Evolutionary conservation across 2,329 filamentous ascomycete species (phyloP), one percentile per base, ranked within the genome.

Genomic region (Pseudogymnoascus sp.): DNA sequence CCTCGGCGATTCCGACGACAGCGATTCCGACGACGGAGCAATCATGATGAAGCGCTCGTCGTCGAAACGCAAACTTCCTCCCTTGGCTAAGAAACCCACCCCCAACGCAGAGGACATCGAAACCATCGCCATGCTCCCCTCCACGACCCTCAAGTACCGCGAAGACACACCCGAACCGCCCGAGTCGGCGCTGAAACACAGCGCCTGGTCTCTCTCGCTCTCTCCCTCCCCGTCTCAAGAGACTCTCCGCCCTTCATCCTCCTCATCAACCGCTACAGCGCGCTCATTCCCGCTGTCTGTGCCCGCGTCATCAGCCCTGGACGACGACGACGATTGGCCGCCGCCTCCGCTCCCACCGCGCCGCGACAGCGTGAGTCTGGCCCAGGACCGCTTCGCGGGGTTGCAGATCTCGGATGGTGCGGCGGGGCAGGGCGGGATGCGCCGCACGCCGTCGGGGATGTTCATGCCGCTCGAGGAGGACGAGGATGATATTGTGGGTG

Each of bases 391-490:
- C 18, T 65, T 70, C 29, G 63, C 67, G 31, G 64, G 52, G 42
- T 64, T 71, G 61, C 63, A 70, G 9, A 67, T 65, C 10, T 71
- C 69, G 1, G 65, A 68, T 18, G n/a, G n/a, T 2, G 36, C 10
- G 52, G 52, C 29, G 33, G 52, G 10, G n/a, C 29, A 58, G 52
- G 52, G 13, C 8, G 86, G 87, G 60, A 87, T 95, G 79, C 85
- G 87, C 65, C 82, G 92, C 67, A 95, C 90, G 18, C 80, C 86
- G 59, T 94, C 90, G 39, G 92, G 91, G 67, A 95, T 96, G 90
- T 88, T 96, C 69, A 92, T 95, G 88, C 90, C 91, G 6, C 88
- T 87, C 68, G 89, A 92, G 68, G 88, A 92, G 68, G 85, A 85
- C 64, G 89, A 91, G 66, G 78, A 82, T 60, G 80, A 83, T 74